Percentiles rank a stretch among this genome's conserved stretches.
These are phyloP conservation scores for Pisolithus albus DNA, from an alignment of 768 basidiomycete genomes.

Conservation along the genomic window DNA sequence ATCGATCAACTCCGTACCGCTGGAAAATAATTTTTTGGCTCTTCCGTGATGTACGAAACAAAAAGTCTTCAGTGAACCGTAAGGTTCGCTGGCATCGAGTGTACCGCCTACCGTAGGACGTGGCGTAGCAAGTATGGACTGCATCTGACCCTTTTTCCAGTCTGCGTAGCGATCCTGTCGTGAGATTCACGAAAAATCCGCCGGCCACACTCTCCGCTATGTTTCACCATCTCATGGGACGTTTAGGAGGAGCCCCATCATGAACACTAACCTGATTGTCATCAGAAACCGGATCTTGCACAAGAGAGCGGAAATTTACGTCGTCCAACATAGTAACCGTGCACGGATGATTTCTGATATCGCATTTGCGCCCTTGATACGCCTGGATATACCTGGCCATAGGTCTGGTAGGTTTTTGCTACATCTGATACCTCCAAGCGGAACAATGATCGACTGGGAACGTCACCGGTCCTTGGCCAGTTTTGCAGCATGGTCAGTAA, in stretches of 20 bases:
- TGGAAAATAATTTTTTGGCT: constrained; percentile 55
- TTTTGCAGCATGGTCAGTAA: too few species aligned
- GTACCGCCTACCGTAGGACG: too few species aligned
- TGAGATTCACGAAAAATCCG: constrained; percentile 46
- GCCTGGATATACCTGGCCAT: neutral
- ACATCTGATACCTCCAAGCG: neutral
- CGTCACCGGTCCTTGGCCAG: neutral
- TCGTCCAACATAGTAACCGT: neutral
- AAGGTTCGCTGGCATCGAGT: constrained; percentile 10
- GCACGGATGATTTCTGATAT: neutral
- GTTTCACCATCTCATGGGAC: constrained; percentile 2
- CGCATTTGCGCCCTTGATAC: neutral
- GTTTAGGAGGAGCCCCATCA: neutral
- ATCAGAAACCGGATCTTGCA: neutral
- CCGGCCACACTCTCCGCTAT: constrained; percentile 34
- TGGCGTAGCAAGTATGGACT: constrained; percentile 15
- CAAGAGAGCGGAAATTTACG: neutral
- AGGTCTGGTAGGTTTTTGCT: neutral
- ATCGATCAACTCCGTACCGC: constrained; percentile 39
- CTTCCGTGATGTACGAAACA: constrained; percentile 48
- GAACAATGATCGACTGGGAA: neutral
- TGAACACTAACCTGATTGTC: neutral
- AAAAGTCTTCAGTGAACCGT: constrained; percentile 41
- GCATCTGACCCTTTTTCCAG: neutral
- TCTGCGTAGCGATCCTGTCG: constrained; percentile 21